These are phyloP conservation scores for Periconia sp. DNA, from an alignment of 2,329 filamentous ascomycete genomes.

Conservation along the genomic window DNA sequence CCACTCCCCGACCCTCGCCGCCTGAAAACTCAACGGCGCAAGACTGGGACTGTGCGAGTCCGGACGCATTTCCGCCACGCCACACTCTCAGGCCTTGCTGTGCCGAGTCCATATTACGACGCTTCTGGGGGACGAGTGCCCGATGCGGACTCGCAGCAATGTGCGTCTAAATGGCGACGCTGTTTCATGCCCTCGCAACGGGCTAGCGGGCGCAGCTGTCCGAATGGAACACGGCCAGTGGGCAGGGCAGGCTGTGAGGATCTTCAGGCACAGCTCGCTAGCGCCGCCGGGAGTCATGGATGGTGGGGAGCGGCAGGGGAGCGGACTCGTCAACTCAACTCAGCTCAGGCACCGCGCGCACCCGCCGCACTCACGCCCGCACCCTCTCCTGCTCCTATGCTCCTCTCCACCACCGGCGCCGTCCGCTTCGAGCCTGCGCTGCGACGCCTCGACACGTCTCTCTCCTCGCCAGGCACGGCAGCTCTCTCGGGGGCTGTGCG, in stretches of 20 bases:
- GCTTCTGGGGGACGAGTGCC: conserved; percentile 22
- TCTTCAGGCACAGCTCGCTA: conserved; percentile 33
- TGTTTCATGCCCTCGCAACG: conserved; percentile 37
- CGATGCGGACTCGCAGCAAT: no score
- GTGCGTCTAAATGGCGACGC: conserved; percentile 6
- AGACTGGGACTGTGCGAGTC: no score
- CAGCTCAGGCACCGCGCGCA: neutral
- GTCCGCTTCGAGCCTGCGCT: neutral
- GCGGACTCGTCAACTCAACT: conserved; percentile 1
- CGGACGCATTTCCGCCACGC: neutral
- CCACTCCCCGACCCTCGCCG: no score
- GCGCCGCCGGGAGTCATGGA: conserved; percentile 2
- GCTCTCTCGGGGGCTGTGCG: neutral
- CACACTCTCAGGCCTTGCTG: neutral
- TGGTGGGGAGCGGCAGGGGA: conserved; percentile 4
- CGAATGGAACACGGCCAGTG: conserved; percentile 26
- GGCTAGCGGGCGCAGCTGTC: conserved; percentile 17
- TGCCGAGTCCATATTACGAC: conserved; percentile 16
- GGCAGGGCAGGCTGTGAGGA: conserved; percentile 24
- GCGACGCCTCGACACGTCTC: conserved; percentile 2
- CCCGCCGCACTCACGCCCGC: neutral
- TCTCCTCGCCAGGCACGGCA: no score
- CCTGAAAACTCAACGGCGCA: no score
- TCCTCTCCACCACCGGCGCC: no score
- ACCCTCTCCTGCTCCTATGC: neutral